A percentile compares a stretch with the other conserved stretches of the same genome.
Evolutionary conservation across 2,329 filamentous ascomycete genomes (phyloP).

Genomic region (Cephalotrichum gorgonifer): DNA sequence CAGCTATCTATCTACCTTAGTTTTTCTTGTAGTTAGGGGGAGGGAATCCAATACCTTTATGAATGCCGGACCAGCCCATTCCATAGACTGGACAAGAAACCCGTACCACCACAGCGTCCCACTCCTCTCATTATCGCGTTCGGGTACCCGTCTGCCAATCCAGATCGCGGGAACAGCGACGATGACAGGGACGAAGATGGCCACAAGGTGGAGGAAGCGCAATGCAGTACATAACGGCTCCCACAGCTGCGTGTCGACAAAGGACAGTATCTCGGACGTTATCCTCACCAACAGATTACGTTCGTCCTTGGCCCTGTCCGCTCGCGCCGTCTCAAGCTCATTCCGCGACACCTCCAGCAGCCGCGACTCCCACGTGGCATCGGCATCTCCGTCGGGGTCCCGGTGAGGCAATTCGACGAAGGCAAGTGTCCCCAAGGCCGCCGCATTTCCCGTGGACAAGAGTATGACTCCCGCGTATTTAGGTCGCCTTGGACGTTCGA

Average conservation of each 20-base stretch:
- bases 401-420: background rate
- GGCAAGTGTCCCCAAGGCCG: background rate
- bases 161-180: conserved; percentile 69
- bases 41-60: conserved; percentile 95
- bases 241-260: conserved; percentile 62
- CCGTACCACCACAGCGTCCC: conserved; percentile 93
- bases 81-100: conserved; percentile 82
- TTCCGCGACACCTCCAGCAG: conserved; percentile 1
- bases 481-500: background rate
- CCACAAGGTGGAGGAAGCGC: conserved; percentile 75
- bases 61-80: conserved; percentile 85
- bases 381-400: background rate
- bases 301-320: background rate
- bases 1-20: too few relatives aligned
- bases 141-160: conserved; percentile 55
- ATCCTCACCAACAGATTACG: background rate
- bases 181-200: conserved; percentile 89
- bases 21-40: too few relatives aligned
- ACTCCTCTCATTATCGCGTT: conserved; percentile 61
- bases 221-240: conserved; percentile 82
- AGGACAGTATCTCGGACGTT: conserved; percentile 39
- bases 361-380: conserved; percentile 2
- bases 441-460: background rate
- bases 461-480: background rate
- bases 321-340: background rate